Conservation (phyloP, 2,329 filamentous ascomycete species). For the Cercospora sp. region DNA sequence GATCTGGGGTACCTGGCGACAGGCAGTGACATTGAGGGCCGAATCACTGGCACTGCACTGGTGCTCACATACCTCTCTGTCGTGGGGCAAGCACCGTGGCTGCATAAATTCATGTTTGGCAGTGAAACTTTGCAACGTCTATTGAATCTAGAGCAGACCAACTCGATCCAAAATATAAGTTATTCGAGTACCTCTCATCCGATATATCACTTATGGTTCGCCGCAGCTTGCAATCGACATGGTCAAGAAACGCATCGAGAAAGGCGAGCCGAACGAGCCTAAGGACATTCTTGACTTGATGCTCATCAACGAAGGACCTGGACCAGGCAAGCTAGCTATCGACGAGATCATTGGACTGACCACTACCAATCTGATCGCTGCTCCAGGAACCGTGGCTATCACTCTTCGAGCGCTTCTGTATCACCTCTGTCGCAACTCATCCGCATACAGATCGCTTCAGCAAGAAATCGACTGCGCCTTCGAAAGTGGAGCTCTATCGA, state of each 20-base stretch:
- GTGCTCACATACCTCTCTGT: not conserved
- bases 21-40: conserved; percentile 6
- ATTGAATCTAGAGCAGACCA: not conserved
- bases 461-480: not conserved
- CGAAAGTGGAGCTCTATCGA: not conserved
- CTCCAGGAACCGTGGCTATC: conserved; percentile 39
- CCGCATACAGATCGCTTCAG: not conserved
- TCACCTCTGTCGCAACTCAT: conserved; percentile 38
- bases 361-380: conserved; percentile 18
- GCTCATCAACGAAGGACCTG: not conserved
- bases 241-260: not conserved
- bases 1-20: conserved; percentile 20
- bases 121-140: not conserved
- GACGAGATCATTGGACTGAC: not conserved
- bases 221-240: not conserved
- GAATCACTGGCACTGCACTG: not conserved
- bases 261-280: not conserved
- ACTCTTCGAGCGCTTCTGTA: conserved; percentile 38
- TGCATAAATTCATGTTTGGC: not conserved
- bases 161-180: not conserved
- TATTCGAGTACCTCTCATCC: not conserved
- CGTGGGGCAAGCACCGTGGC: not conserved
- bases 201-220: not conserved
- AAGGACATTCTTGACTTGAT: not conserved
- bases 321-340: not conserved